These are phyloP conservation scores for Buxus sempervirens DNA, from an alignment of 164 flowering plant genomes.

Conservation along the genomic window DNA sequence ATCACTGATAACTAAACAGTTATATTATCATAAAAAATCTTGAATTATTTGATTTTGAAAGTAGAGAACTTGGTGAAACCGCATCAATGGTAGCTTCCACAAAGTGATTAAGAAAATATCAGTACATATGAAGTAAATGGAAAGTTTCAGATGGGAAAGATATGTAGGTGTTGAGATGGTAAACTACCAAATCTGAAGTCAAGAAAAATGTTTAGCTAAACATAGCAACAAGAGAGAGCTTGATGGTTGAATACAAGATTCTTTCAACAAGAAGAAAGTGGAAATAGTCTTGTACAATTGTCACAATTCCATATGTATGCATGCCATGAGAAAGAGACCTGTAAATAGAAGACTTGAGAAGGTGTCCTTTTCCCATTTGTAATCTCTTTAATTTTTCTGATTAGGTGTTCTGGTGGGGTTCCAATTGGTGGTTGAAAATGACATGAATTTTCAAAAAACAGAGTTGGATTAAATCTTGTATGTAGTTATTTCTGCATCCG, in stretches of 20 bases:
- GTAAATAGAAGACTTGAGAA: neutral
- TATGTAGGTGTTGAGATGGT: neutral
- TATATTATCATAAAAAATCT: no score
- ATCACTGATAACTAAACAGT: no score
- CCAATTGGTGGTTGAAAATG: no score
- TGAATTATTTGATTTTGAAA: no score
- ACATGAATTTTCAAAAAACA: no score
- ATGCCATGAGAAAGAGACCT: neutral
- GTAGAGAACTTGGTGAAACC: no score
- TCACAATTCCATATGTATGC: neutral
- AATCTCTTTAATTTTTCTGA: no score
- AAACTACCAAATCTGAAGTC: neutral
- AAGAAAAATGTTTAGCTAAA: neutral
- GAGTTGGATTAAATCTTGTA: no score
- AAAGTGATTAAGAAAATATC: neutral
- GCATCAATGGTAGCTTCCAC: no score
- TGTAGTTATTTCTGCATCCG: slow-evolving; percentile 6
- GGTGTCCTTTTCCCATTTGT: no score
- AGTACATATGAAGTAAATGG: neutral
- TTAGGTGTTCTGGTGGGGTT: no score
- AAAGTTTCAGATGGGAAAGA: neutral
- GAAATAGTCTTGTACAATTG: no score
- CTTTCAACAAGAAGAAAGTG: neutral
- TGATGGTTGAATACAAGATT: neutral
- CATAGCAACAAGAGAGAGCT: neutral